Conservation (phyloP, 164 flowering plant species). For the Protea cynaroides region DNA sequence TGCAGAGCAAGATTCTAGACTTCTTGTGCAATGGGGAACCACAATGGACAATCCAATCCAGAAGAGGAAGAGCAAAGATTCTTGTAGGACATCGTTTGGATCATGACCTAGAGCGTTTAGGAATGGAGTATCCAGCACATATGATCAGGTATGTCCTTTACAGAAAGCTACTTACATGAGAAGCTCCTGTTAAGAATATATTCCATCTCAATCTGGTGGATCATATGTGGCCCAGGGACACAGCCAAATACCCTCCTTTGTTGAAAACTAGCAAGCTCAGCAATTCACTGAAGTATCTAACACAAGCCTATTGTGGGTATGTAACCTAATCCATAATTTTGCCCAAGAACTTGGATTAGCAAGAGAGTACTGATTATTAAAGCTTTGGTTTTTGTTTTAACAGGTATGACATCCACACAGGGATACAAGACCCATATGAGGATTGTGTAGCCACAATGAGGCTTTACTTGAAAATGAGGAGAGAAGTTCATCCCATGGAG, state of each 20-base stretch:
- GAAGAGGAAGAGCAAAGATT: constrained; percentile 71
- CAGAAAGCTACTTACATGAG: no score
- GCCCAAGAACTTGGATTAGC: neutral
- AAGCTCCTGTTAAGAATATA: neutral
- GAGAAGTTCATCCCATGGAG: constrained; percentile 48
- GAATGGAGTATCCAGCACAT: constrained; percentile 58
- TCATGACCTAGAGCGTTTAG: constrained; percentile 71
- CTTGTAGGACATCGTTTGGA: constrained; percentile 89
- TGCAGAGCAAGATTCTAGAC: constrained; percentile 66
- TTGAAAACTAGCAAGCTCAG: constrained; percentile 96
- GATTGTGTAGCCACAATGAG: constrained; percentile 86
- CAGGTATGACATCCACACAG: constrained; percentile 80
- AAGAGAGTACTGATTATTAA: neutral
- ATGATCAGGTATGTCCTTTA: constrained; percentile 51
- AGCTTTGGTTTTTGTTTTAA: neutral
- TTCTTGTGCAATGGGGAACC: constrained; percentile 84
- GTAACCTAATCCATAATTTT: constrained; percentile 3
- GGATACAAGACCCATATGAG: constrained; percentile 84
- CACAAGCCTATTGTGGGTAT: constrained; percentile 80
- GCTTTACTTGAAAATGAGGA: constrained; percentile 76
- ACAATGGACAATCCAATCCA: constrained; percentile 68
- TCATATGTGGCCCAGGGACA: constrained; percentile 43
- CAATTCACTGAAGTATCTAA: constrained; percentile 83
- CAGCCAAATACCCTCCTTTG: constrained; percentile 86
- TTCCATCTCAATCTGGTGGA: neutral